Evolutionary conservation across 1,284 basidiomycete species (phyloP), one percentile per base, ranked within the genome.

Genomic region (Trichosporon faecale): DNA sequence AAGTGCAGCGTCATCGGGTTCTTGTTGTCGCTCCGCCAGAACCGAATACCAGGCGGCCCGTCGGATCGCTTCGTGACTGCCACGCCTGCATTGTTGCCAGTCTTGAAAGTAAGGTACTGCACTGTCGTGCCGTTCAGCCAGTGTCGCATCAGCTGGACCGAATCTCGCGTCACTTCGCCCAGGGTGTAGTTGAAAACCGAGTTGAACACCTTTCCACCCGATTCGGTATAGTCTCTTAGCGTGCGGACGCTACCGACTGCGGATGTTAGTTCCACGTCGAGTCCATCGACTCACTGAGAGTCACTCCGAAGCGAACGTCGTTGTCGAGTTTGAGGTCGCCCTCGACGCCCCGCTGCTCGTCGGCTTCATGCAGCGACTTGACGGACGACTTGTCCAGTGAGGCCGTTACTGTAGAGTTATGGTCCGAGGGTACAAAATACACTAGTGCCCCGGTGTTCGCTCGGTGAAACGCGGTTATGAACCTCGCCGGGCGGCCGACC

Each of bases 151-250:
- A 86, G 78, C 63, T 79, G 79, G 35, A 85, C 74, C 11, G 73
- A 77, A 2, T 77, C 76, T 55, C 75, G 70, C 71, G 79, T 82
- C 68, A 79, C 79, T 11, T 75, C 71, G 8, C 80, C 81, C 33
- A 86, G 75, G 12, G 85, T 85, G 76, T 85, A 85, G 78, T 85
- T 85, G 82, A 86, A 85, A 67, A 85, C 80, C 63, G 78, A 71
- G 76, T 85, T 75, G 65, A 78, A 70, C 33, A 76, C 76, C 18
- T 69, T 77, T n/a, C 78, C 77, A 11, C 75, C 76, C 9, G 71
- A 70, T 69, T 84, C 82, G 52, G 80, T 82, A 76, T 84, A 79
- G 73, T 84, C 76, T 73, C 85, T 80, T 70, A 86, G 77, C 0
- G 85, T 85, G 23, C 85, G 77, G 1, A 86, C 84, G 25, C 82